Conservation (phyloP, 73 alveolate species). For the Symbiodinium natans region DNA sequence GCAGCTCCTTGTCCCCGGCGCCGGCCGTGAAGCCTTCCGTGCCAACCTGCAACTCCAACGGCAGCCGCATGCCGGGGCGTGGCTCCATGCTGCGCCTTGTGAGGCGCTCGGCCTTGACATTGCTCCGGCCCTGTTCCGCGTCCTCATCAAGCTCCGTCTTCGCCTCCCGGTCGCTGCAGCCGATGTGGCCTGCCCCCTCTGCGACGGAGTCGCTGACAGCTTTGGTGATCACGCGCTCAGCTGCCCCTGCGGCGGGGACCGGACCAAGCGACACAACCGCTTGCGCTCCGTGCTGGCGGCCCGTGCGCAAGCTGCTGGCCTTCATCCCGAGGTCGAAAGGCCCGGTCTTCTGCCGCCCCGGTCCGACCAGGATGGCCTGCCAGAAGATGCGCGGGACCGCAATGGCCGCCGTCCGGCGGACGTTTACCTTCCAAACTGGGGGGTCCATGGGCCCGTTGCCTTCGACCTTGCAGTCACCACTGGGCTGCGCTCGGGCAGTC, state of each 20-base stretch:
- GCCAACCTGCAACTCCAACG: neutral
- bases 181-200: conserved; percentile 34
- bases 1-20: neutral
- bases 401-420: conserved; percentile 53
- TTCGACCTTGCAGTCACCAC: conserved; percentile 13
- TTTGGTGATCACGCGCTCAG: conserved; percentile 3
- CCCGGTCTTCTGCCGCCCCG: conserved; percentile 31
- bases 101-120: neutral
- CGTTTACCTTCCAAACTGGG: conserved; percentile 16
- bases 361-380: neutral
- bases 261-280: conserved; percentile 13
- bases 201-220: conserved; percentile 2
- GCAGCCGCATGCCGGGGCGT: neutral
- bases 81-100: conserved; percentile 24
- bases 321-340: conserved; percentile 1
- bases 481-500: conserved; percentile 3
- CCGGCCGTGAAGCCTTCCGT: neutral
- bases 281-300: conserved; percentile 39
- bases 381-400: no score
- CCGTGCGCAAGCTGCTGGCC: conserved; percentile 47
- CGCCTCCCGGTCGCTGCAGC: conserved; percentile 14
- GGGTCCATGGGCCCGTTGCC: conserved; percentile 5
- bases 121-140: neutral
- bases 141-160: neutral
- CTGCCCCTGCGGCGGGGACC: conserved; percentile 37